These are phyloP conservation scores for Tolypocladium nubicola DNA, from an alignment of 2,329 filamentous ascomycete species.

Conservation along the genomic window DNA sequence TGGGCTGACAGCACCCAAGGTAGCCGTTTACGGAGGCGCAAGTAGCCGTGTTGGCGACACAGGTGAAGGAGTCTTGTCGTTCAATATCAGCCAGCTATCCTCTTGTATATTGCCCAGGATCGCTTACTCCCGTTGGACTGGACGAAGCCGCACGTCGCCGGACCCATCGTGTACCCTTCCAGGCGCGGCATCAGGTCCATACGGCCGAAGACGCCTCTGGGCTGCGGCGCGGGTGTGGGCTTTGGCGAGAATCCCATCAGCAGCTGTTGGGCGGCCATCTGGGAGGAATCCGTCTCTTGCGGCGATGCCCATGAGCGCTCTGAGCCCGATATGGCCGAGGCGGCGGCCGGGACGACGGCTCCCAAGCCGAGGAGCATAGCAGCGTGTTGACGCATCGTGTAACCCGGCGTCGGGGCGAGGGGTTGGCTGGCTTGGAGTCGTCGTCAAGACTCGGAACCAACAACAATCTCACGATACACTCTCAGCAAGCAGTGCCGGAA, in stretches of 20 bases:
- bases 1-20: slow-evolving; percentile 21
- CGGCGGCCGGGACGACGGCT: background rate
- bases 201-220: slow-evolving; percentile 12
- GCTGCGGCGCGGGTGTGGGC: slow-evolving; percentile 18
- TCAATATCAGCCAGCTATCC: background rate
- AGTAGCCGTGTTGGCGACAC: slow-evolving; percentile 13
- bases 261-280: slow-evolving; percentile 12
- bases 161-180: slow-evolving; percentile 15
- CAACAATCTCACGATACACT: background rate
- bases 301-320: slow-evolving; percentile 18
- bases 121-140: slow-evolving; percentile 16
- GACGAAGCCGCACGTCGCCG: slow-evolving; percentile 21
- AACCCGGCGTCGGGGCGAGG: background rate
- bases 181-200: slow-evolving; percentile 17
- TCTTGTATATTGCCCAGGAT: background rate
- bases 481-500: background rate
- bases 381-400: background rate
- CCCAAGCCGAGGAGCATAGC: background rate
- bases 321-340: slow-evolving; percentile 6
- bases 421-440: background rate
- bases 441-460: background rate
- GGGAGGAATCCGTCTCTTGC: slow-evolving; percentile 12
- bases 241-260: slow-evolving; percentile 18
- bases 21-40: slow-evolving; percentile 14
- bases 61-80: slow-evolving; percentile 16